Base-by-base conservation (phyloP, 1,284 basidiomycete species). In the Pseudozyma hubeiensis region DNA sequence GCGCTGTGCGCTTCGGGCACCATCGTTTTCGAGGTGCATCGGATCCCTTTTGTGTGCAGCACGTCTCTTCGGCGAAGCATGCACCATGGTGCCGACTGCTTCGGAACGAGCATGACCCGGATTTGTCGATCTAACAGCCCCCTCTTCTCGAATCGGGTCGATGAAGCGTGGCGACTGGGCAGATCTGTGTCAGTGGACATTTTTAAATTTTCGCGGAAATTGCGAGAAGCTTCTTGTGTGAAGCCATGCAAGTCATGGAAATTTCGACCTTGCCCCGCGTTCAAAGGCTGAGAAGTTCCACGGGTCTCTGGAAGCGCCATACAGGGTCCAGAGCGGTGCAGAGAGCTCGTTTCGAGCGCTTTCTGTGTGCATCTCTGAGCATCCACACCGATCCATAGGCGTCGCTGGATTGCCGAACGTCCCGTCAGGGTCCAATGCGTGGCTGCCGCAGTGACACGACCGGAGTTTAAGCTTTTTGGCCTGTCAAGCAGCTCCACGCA, bases 341-440 rank as follows among this genome's bases (percentile, higher is more conserved):
- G 37, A 47, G 13, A 40, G 14, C 16, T 13, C 31, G 0, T 1
- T 66, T 67, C 64, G 49, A 67, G 48, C 52, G 40, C 59, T 24
- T 68, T 68, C 64, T 44, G 14, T 33, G n/a, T 44, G 55, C 51
- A 50, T 64, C 64, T 31, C 31, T 46, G 48, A 47, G 58, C 53
- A 41, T 67, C 63, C 16, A 40, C 35, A 13, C 35, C 19, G 35
- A 43, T 65, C 65, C 19, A 17, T 31, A 31, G 39, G 19, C 33
- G 17, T 67, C 59, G 16, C 34, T 60, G 35, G 19, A 19, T 48
- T 46, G 37, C 55, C 55, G 51, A 51, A 58, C 24, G 24, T 24
- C 24, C 24, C 2, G 39, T 52, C 60, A 68, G 65, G 65, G 65
- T 68, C 60, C 60, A 63, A 57, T 50, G 51, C 45, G 40, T 35